Conservation (phyloP, 2,329 filamentous ascomycete species). For the Aspergillus costaricaensis region DNA sequence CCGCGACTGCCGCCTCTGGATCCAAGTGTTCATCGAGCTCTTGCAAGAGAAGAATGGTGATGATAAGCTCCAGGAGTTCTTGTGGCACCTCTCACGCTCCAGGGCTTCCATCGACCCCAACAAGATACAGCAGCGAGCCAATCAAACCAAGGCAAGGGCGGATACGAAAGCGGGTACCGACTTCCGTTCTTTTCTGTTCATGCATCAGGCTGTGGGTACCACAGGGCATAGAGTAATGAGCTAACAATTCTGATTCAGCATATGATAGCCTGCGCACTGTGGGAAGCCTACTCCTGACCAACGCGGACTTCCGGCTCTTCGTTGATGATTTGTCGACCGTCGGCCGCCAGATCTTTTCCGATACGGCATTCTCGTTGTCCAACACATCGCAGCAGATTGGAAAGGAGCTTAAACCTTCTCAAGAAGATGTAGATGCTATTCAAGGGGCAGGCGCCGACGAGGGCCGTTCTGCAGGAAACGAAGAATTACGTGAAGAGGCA, state of each 20-base stretch:
- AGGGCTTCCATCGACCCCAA: conserved; percentile 67
- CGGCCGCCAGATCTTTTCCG: conserved; percentile 79
- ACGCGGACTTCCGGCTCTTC: conserved; percentile 86
- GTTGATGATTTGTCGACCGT: conserved; percentile 77
- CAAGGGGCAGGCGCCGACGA: conserved; percentile 47
- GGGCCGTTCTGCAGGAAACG: conserved; percentile 54
- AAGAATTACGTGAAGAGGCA: conserved; percentile 65
- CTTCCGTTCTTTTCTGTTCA: background rate
- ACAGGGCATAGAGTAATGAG: background rate
- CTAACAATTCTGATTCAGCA: conserved; percentile 49
- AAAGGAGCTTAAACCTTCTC: conserved; percentile 69
- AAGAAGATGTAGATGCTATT: conserved; percentile 59
- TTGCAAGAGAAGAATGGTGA: conserved; percentile 77
- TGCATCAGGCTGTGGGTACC: background rate
- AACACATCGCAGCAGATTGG: conserved; percentile 73
- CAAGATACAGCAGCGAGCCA: conserved; percentile 63
- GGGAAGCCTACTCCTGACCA: conserved; percentile 80
- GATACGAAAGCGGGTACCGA: conserved; percentile 67
- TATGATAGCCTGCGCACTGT: conserved; percentile 83
- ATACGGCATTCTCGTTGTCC: conserved; percentile 79
- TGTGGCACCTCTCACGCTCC: conserved; percentile 82
- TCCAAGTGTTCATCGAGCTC: conserved; percentile 79
- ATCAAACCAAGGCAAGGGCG: conserved; percentile 65
- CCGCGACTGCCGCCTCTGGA: conserved; percentile 70
- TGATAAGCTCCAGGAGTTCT: conserved; percentile 87